Conservation (phyloP, 495 filamentous ascomycete genomes). For the Choiromyces venosus region DNA sequence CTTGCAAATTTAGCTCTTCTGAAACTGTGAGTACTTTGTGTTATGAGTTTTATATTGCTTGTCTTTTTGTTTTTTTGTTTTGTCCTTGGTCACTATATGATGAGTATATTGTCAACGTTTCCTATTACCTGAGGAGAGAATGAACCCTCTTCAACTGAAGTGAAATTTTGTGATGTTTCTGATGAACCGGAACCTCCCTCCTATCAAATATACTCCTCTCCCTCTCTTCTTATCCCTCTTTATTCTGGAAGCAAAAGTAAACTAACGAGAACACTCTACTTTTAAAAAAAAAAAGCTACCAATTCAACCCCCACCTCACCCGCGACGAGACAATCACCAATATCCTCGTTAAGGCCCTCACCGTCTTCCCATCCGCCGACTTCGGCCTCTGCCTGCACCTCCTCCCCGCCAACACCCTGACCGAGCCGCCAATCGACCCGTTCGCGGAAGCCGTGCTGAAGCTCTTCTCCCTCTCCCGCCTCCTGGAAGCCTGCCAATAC, state of each 20-base stretch:
- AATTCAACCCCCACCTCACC: conserved; percentile 98
- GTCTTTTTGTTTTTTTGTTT: conserved; percentile 14
- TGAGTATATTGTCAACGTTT: conserved; percentile 81
- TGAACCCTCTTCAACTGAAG: conserved; percentile 47
- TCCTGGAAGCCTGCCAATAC: conserved; percentile 82
- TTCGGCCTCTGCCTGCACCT: conserved; percentile 91
- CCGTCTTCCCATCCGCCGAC: conserved; percentile 93
- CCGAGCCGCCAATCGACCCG: conserved; percentile 47
- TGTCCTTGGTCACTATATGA: conserved; percentile 45
- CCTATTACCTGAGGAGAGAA: conserved; percentile 87
- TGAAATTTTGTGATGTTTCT: conserved; percentile 23
- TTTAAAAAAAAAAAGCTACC: conserved; percentile 67
- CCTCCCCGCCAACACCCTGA: conserved; percentile 70
- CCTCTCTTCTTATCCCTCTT: too few species aligned
- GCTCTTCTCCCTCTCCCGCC: conserved; percentile 72
- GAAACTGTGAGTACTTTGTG: conserved; percentile 78
- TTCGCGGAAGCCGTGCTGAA: conserved; percentile 85
- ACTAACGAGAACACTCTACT: background rate
- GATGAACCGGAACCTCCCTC: background rate
- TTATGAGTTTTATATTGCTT: background rate
- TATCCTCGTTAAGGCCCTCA: conserved; percentile 95
- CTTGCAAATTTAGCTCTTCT: conserved; percentile 92
- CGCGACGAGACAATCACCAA: conserved; percentile 96
- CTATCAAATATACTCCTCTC: conserved; percentile 7
- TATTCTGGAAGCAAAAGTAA: background rate